Evolutionary conservation across 148 eudicot genomes (phyloP).

Genomic region (Silene conica): DNA sequence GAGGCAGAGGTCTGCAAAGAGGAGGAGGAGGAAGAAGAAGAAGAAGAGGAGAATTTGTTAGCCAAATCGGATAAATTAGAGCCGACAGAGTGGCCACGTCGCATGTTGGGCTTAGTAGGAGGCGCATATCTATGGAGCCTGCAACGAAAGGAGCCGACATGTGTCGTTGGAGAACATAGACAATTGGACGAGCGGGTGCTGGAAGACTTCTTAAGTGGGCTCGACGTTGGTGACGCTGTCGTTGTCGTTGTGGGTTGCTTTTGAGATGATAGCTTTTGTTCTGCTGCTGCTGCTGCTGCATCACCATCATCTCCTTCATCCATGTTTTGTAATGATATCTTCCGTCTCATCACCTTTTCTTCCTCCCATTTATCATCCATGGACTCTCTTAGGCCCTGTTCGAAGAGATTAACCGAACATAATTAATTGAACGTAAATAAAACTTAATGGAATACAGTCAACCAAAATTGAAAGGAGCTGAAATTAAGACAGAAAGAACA

Average conservation of each 20-base stretch:
- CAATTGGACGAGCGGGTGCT: slow-evolving; percentile 30
- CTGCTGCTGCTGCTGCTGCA: too few species aligned
- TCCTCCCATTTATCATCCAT: slow-evolving; percentile 27
- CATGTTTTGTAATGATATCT: slow-evolving; percentile 12
- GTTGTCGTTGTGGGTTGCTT: neutral
- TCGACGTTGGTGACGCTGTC: neutral
- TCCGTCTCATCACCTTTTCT: slow-evolving; percentile 22
- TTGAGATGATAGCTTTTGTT: slow-evolving; percentile 14
- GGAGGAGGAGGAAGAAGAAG: too few species aligned
- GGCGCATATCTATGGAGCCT: slow-evolving; percentile 31
- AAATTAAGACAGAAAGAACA: too few species aligned
- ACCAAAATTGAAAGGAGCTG: too few species aligned
- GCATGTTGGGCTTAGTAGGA: slow-evolving; percentile 22
- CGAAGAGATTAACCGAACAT: too few species aligned
- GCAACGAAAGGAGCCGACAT: slow-evolving; percentile 40
- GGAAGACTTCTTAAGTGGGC: slow-evolving; percentile 30
- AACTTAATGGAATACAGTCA: too few species aligned
- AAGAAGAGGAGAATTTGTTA: slow-evolving; percentile 10
- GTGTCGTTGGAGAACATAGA: slow-evolving; percentile 41
- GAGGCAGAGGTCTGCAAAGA: slow-evolving; percentile 24
- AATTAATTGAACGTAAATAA: too few species aligned
- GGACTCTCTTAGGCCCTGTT: neutral
- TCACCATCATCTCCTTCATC: neutral
- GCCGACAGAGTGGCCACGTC: slow-evolving; percentile 36
- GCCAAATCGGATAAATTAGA: slow-evolving; percentile 36